Percentiles rank a stretch among this genome's conserved stretches.
These are phyloP conservation scores for Ailanthus altissimus DNA, from an alignment of 345 rosid species.

Conservation along the genomic window DNA sequence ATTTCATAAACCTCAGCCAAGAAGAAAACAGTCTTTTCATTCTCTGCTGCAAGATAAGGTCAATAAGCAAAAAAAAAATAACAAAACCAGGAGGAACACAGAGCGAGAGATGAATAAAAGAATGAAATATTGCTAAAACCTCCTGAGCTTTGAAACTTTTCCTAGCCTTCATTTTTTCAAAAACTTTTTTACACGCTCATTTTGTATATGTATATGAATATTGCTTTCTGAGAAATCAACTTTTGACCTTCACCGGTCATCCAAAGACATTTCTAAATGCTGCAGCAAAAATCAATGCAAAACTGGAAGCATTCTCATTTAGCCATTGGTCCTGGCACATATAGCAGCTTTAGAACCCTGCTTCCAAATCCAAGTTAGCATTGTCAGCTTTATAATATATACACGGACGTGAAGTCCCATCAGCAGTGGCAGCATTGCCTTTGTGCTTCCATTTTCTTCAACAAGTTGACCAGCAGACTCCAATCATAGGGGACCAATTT, in stretches of 20 bases:
- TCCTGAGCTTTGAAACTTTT: conserved; percentile 22
- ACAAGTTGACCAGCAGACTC: conserved; percentile 18
- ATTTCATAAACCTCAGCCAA: neutral
- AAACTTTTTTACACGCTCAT: conserved; percentile 32
- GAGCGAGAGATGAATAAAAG: conserved; percentile 27
- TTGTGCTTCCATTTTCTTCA: conserved; percentile 1
- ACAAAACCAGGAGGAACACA: neutral
- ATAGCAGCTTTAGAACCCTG: conserved; percentile 14
- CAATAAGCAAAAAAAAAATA: neutral
- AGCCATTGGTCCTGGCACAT: conserved; percentile 19
- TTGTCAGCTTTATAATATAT: conserved; percentile 33
- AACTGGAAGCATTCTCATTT: conserved; percentile 31
- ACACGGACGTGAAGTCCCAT: conserved; percentile 20
- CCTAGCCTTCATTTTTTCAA: neutral
- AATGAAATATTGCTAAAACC: conserved; percentile 38
- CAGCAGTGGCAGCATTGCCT: conserved; percentile 17
- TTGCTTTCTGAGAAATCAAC: conserved; percentile 14
- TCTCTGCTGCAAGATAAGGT: neutral
- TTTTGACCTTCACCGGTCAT: conserved; percentile 19
- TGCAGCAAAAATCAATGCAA: conserved; percentile 33
- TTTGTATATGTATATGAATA: conserved; percentile 26
- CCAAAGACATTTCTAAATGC: conserved; percentile 26
- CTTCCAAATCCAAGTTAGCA: conserved; percentile 38
- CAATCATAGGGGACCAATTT: conserved; percentile 13
- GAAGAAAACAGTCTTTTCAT: neutral